Evolutionary conservation across 139 green algal species (phyloP), one percentile per base, ranked within the genome.

Genomic region (Gonium pectorale): DNA sequence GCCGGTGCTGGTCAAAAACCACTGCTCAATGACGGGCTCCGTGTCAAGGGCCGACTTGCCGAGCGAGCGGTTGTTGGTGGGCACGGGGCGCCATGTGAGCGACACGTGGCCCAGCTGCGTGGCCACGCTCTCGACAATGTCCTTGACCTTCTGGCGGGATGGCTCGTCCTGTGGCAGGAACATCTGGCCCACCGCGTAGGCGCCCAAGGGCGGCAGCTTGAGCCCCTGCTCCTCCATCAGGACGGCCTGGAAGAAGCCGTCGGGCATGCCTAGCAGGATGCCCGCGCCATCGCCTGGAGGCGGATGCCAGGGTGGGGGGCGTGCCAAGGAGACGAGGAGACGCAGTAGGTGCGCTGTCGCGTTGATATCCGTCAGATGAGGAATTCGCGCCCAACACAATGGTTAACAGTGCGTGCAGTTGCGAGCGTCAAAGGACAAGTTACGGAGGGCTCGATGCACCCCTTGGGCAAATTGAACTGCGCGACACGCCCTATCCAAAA

Each of bases 201-300:
- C 87, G 72, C 95, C 89, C 54, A 86, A 49, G 17, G 88, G 74
- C 21, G 96, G 96, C 79, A 98, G 87, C 64, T 89, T 81, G 22
- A 98, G 81, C 54, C 84, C 89, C 52, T 93, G 90, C 63, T 96
- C 94, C 63, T 92, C 81, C 51, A 93, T 85, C 31, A 94, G 87
- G 26, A 94, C 88, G 13, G 73, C 69, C 0, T 63, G 68, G 43
- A 99, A 91, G 82, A 99, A 99, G 11, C 88, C 79, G 79, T 98
- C 94, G 4, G 97, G 97, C 67, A 99, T 96, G 52, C 92, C 92
- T 31, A 95, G 88, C 64, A 99, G 88, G 84, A 99, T 98, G 44
- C 97, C 97, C 2, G 97, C 97, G 43, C 97, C 97, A 77, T 99
- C 97, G 40, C 96, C 94, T 95, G 87, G n/a, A n/a, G n/a, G n/a